These are phyloP conservation scores for Globisporangium viniferum DNA, from an alignment of 352 stramenopile species.

Conservation along the genomic window DNA sequence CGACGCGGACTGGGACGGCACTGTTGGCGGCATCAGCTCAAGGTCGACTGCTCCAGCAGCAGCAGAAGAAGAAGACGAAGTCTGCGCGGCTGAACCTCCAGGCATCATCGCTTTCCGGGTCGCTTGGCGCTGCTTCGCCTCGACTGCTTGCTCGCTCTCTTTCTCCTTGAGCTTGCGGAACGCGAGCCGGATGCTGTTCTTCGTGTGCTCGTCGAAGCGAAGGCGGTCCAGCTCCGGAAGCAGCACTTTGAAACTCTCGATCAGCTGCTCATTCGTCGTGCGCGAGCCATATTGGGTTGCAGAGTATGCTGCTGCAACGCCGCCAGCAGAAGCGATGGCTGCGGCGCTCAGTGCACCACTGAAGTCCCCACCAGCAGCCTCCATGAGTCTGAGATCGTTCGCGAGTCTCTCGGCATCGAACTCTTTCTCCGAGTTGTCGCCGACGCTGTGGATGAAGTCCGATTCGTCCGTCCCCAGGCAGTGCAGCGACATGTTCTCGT, in stretches of 20 bases:
- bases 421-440: neutral
- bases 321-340: neutral
- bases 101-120: constrained; percentile 8
- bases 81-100: neutral
- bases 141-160: neutral
- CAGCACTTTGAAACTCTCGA: constrained; percentile 44
- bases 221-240: constrained; percentile 51
- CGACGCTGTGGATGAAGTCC: constrained; percentile 35
- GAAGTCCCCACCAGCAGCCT: neutral
- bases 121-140: constrained; percentile 15
- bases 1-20: neutral
- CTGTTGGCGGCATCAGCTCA: neutral
- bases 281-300: constrained; percentile 13
- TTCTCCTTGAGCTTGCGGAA: constrained; percentile 49
- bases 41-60: neutral
- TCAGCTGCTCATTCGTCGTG: constrained; percentile 43
- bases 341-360: neutral
- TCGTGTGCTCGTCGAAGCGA: constrained; percentile 54
- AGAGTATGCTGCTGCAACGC: neutral
- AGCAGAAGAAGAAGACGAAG: neutral
- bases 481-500: constrained; percentile 42
- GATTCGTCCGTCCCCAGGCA: constrained; percentile 39
- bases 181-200: constrained; percentile 51
- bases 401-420: neutral
- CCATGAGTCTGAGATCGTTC: neutral